Conservation (phyloP, 2,329 filamentous ascomycete genomes). For the Xenoacremonium recifei region DNA sequence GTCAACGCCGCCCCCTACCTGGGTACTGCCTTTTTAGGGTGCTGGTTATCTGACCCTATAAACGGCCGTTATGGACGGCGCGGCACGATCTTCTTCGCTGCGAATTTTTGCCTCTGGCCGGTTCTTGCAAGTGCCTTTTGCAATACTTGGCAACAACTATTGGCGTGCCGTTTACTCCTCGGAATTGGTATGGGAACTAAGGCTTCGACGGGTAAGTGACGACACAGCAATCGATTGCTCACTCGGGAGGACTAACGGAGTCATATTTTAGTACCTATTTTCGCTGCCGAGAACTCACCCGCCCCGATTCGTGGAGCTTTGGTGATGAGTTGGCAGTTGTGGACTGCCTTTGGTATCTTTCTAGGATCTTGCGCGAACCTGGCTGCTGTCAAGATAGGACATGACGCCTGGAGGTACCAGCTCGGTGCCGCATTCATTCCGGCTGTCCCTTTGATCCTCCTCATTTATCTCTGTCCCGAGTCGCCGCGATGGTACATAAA, state of each 20-base stretch:
- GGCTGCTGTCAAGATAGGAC: conserved; percentile 36
- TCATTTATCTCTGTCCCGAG: conserved; percentile 66
- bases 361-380: conserved; percentile 61
- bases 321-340: conserved; percentile 80
- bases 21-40: conserved; percentile 50
- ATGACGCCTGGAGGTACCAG: conserved; percentile 58
- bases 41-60: conserved; percentile 67
- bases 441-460: conserved; percentile 52
- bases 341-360: conserved; percentile 62
- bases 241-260: no score
- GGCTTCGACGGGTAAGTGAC: conserved; percentile 54
- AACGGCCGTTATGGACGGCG: conserved; percentile 44
- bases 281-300: conserved; percentile 71
- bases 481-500: conserved; percentile 67
- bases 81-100: conserved; percentile 67
- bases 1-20: conserved; percentile 61
- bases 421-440: conserved; percentile 64
- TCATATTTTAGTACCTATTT: conserved; percentile 64
- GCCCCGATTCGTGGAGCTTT: conserved; percentile 69
- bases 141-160: conserved; percentile 69
- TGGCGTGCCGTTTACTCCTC: conserved; percentile 68
- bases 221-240: no score
- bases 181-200: conserved; percentile 79
- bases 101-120: conserved; percentile 68
- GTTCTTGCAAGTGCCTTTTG: conserved; percentile 71